phyloP scores from a whole-genome alignment of 2,329 filamentous ascomycete genomes.

The Dactylellina haptotyla region DNA sequence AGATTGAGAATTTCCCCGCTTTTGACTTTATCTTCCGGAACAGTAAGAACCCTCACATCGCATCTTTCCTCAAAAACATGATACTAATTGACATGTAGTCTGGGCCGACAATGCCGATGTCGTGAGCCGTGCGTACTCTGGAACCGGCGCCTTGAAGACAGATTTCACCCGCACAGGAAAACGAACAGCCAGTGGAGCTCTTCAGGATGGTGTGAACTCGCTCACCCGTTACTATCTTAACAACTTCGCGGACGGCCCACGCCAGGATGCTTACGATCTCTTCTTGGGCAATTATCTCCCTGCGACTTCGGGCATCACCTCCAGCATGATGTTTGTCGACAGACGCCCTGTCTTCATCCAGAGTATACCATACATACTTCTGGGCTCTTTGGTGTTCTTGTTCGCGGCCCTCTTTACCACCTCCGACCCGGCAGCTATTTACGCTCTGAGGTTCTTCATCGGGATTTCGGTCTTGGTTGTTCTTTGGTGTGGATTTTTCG shows the following conservation, averaged over 20 bases:
- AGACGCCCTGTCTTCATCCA: slow-evolving; percentile 87
- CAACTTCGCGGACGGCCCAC: slow-evolving; percentile 92
- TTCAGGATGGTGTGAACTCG: slow-evolving; percentile 88
- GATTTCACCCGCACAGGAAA: slow-evolving; percentile 95
- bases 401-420: slow-evolving; percentile 56
- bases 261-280: slow-evolving; percentile 94
- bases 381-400: slow-evolving; percentile 52
- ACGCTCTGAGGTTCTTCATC: slow-evolving; percentile 83
- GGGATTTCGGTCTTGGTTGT: slow-evolving; percentile 78
- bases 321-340: slow-evolving; percentile 81
- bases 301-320: slow-evolving; percentile 75
- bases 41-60: slow-evolving; percentile 56
- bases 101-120: slow-evolving; percentile 99
- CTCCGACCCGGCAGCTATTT: slow-evolving; percentile 69
- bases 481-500: slow-evolving; percentile 78
- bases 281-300: slow-evolving; percentile 90
- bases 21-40: slow-evolving; percentile 96
- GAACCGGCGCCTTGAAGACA: slow-evolving; percentile 96
- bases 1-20: slow-evolving; percentile 73
- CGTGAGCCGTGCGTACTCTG: slow-evolving; percentile 90
- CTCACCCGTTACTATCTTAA: slow-evolving; percentile 89
- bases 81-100: slow-evolving; percentile 62
- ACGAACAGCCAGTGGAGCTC: slow-evolving; percentile 82
- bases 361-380: slow-evolving; percentile 86
- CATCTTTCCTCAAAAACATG: background rate